Conservation (phyloP, 2,329 filamentous ascomycete genomes). For the Penicillium nordicum region DNA sequence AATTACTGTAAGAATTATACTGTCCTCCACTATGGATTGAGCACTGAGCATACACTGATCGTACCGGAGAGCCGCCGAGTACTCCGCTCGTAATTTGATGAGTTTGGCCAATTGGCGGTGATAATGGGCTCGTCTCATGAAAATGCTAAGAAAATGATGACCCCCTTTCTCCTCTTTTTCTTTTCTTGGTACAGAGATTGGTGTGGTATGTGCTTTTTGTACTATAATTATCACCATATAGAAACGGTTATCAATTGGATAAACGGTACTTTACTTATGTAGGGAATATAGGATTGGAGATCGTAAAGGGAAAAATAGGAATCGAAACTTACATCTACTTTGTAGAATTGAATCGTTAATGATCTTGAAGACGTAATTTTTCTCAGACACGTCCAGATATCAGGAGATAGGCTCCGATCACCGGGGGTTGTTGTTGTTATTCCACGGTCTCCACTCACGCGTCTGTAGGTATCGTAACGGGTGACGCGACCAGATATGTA, state of each 20-base stretch:
- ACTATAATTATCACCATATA: slow-evolving; percentile 1
- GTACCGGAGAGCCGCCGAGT: slow-evolving; percentile 22
- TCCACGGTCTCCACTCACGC: not conserved
- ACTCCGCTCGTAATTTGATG: slow-evolving; percentile 11
- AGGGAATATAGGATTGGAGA: not conserved
- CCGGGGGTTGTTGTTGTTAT: not conserved
- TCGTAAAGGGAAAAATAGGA: not conserved
- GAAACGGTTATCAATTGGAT: not conserved
- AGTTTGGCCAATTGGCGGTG: slow-evolving; percentile 1
- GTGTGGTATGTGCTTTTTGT: slow-evolving; percentile 3
- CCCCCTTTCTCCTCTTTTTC: slow-evolving; percentile 10
- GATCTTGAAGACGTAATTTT: not conserved
- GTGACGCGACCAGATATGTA: not conserved
- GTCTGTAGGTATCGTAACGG: not conserved
- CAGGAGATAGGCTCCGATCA: not conserved
- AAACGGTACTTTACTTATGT: not conserved
- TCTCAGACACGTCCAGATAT: not conserved
- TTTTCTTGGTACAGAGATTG: slow-evolving; percentile 2
- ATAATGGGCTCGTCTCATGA: not conserved
- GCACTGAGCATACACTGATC: not conserved
- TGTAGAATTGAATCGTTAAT: not conserved
- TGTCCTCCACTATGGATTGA: not conserved
- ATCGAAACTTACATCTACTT: not conserved
- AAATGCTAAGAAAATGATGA: not conserved
- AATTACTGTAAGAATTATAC: not conserved